These are phyloP conservation scores for Oryza meridionalis DNA, from an alignment of 176 grass and related monocot genomes.

Conservation along the genomic window DNA sequence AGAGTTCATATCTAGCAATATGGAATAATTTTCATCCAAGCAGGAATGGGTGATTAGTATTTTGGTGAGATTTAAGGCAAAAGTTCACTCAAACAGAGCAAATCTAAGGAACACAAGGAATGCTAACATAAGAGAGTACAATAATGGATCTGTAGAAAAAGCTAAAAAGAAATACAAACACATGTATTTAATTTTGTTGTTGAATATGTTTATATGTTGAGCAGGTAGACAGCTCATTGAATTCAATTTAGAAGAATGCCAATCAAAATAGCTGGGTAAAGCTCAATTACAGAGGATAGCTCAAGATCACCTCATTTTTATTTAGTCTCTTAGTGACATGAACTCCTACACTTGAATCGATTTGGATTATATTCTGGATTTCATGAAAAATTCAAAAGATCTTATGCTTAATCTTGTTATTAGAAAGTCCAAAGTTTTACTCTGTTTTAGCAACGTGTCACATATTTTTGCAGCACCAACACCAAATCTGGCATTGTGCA, in stretches of 20 bases:
- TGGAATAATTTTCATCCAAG: conserved; percentile 5
- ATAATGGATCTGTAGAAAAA: neutral
- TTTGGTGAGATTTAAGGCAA: neutral
- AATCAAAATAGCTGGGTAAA: neutral
- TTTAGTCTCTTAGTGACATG: neutral
- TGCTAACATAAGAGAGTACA: neutral
- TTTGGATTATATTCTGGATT: neutral
- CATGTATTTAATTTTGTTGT: neutral
- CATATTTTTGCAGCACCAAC: conserved; percentile 59
- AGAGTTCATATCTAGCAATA: neutral
- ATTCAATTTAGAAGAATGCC: neutral
- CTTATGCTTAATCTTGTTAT: neutral
- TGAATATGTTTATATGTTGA: neutral
- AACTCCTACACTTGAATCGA: neutral
- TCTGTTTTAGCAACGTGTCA: conserved; percentile 51
- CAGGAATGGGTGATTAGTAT: conserved; percentile 1
- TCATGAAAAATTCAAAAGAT: neutral
- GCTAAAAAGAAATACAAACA: neutral
- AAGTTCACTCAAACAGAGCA: neutral
- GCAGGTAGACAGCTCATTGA: neutral
- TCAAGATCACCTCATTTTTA: neutral
- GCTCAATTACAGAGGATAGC: neutral
- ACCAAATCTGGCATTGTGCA: conserved; percentile 53
- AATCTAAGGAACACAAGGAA: neutral
- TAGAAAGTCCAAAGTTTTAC: neutral